Base-by-base conservation (phyloP, 192 early-diverging fungal genomes). In the Podila epicladia region DNA sequence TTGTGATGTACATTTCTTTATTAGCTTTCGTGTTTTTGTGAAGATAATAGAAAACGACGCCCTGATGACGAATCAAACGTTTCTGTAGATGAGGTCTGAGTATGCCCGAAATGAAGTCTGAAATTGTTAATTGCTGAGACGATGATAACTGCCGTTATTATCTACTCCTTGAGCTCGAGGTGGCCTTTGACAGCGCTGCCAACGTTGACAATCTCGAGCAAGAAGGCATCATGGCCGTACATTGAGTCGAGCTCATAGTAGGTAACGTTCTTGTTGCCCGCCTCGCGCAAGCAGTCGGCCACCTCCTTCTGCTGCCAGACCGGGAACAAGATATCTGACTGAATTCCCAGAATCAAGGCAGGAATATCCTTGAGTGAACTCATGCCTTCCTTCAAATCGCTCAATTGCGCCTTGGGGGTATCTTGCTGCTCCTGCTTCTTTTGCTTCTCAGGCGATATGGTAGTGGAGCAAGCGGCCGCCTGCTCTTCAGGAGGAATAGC, bases 141-240 rank as follows among this genome's bases (percentile, higher is more conserved):
- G n/a, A n/a, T n/a, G n/a, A n/a, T n/a, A n/a, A n/a, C n/a, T n/a
- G n/a, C n/a, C n/a, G n/a, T n/a, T n/a, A n/a, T 26, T n/a, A 22
- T 8, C 53, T 79, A 85, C 41, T 74, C 80, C 26, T 73, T 67
- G 35, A 90, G 67, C 63, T 95, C 93, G 35, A 95, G 74, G 72
- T 94, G 93, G 4, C 97, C 97, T 85, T 97, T 97, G 67, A 99
- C 91, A 15, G 97, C 97, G 35, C 93, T 93, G 32, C 97, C 97
- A 32, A 98, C 94, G 63, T 93, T 95, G 62, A 93, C 89, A 26
- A 91, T 82, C 77, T 97, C 96, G 67, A 99, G 95, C 71, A 97
- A 87, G 75, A 98, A 97, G 5, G 97, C 97, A 70, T 99, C 97
- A 74, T 99, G 97, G 9, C 97, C 97, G 82, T 96, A 99, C 86